Base-by-base conservation (phyloP, 108 stramenopile genomes). In the Skeletonema potamos region DNA sequence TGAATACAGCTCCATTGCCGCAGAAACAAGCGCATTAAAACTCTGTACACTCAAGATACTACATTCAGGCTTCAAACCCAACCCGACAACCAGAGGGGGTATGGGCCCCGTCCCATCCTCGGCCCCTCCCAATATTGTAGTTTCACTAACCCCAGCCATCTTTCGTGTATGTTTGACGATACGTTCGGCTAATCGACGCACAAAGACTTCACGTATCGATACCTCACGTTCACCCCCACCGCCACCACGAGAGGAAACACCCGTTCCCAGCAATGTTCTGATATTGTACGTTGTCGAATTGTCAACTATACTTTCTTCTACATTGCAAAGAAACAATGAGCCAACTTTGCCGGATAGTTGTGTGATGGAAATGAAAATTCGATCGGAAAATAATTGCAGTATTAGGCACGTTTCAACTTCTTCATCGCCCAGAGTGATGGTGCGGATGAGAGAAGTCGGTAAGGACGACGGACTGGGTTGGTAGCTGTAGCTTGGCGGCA, bases 251-350 rank as follows among this genome's bases (percentile, higher is more conserved):
- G 62, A 55, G 9, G 76, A 1, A 27, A 64, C 67, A 10, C 76
- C 76, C 22, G 68, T 64, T 2, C 79, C 79, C 12, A 80, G 26
- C 44, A 80, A 48, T 24, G 79, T 80, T 18, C 34, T 56, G 5
- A 80, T 46, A 54, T 80, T 60, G 69, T 80, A 80, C 12, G 79
- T 80, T 27, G 74, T 70, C 46, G 79, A 80, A 26, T 75, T 75
- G 36, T 75, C 79, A 54, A 80, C 74, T 30, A 75, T 69, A 34
- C 74, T 75, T 37, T 80, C 79, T 68, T 80, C 79, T 4, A 80
- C 74, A 43, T 74, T 68, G 68, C 70, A 72, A 8, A 59, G 24
- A 4, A 80, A 28, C 43, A 80, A 22, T 2, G 73, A 70, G 0
- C 79, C 79, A 22, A 80, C 27, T 64, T 80, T 80, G 11, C 79